Conservation (phyloP, 2,329 filamentous ascomycete species). For the Aureobasidium subglaciale region DNA sequence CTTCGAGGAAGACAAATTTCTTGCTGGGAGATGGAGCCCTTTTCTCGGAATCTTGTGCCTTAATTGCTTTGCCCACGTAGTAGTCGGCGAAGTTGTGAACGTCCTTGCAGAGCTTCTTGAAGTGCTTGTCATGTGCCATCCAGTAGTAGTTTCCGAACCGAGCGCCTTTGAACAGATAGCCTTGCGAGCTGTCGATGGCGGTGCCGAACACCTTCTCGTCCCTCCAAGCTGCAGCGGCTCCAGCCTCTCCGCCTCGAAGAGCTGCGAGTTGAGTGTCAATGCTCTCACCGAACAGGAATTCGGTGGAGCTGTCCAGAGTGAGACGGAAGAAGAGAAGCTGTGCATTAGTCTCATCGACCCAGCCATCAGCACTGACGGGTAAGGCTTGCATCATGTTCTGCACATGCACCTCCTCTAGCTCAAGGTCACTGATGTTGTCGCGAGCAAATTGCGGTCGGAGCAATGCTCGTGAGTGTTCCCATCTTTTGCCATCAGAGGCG, state of each 20-base stretch:
- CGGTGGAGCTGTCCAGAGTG: conserved; percentile 44
- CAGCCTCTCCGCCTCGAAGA: conserved; percentile 10
- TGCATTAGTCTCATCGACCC: conserved; percentile 26
- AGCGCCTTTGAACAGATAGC: conserved; percentile 30
- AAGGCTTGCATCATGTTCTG: conserved; percentile 29
- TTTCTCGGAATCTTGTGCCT: neutral
- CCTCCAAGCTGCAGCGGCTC: conserved; percentile 17
- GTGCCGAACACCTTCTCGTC: conserved; percentile 35
- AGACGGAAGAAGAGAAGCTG: conserved; percentile 41
- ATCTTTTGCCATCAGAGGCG: conserved; percentile 27
- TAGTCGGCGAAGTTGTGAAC: conserved; percentile 39
- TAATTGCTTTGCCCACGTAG: conserved; percentile 40
- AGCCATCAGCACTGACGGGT: conserved; percentile 19
- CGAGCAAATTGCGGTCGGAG: conserved; percentile 33
- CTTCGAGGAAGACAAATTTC: conserved; percentile 42
- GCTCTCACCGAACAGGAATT: conserved; percentile 43
- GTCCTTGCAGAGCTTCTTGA: conserved; percentile 23
- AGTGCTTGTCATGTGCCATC: conserved; percentile 29
- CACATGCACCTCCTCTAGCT: conserved; percentile 30
- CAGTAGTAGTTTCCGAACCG: conserved; percentile 32
- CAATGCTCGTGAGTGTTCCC: conserved; percentile 31
- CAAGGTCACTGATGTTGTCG: conserved; percentile 32
- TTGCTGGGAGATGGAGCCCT: conserved; percentile 19
- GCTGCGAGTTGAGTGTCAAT: conserved; percentile 31
- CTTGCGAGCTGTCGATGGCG: conserved; percentile 38